Evolutionary conservation across 176 grass and related monocot genomes (phyloP), one percentile per base, ranked within the genome.

Genomic region (Ananas comosus): DNA sequence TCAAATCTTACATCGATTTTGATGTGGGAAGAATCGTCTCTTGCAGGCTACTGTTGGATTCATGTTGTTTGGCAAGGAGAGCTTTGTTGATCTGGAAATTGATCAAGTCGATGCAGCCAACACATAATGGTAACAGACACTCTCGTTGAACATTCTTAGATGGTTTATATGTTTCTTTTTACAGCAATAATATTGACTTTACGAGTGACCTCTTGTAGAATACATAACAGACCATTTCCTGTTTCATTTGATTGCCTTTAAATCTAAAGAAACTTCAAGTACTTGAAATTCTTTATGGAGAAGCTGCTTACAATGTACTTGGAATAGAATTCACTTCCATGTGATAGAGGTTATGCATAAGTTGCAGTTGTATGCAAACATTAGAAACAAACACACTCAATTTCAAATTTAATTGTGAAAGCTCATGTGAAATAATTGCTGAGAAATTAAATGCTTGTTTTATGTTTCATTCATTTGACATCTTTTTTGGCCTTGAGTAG

Each of bases 41-140:
- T 70, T 59, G 70, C 82, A 99, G 94, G 89, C 80, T 23, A 88
- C 86, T 70, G 82, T 82, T 29, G 79, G 82, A 22, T 63, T 93
- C 53, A 13, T 64, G 66, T 71, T 99, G 71, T 93, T 99, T 83
- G 94, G 94, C 12, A 93, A 88, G 79, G 86, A 92, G 82, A 99
- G 66, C 75, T 82, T 80, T 78, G 77, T 93, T 27, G 89, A 99
- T 83, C 51, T 99, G 51, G 87, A 88, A 80, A 81, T 99, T 79
- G 86, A 90, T 68, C 82, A 93, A 87, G 86, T 93, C 72, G 87
- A 90, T 79, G 54, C 29, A 48, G 65, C 85, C 1, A 48, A 72
- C 68, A 66, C 77, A 78, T 71, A 21, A 83, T 0, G 61, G 2
- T 69, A 69, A 71, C 17, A 58, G 51, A 13, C 64, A n/a, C 66